Percentiles rank a stretch among this genome's conserved stretches.
phyloP scores from a whole-genome alignment of 1,284 basidiomycete species.

The Fomitopsis palustris region DNA sequence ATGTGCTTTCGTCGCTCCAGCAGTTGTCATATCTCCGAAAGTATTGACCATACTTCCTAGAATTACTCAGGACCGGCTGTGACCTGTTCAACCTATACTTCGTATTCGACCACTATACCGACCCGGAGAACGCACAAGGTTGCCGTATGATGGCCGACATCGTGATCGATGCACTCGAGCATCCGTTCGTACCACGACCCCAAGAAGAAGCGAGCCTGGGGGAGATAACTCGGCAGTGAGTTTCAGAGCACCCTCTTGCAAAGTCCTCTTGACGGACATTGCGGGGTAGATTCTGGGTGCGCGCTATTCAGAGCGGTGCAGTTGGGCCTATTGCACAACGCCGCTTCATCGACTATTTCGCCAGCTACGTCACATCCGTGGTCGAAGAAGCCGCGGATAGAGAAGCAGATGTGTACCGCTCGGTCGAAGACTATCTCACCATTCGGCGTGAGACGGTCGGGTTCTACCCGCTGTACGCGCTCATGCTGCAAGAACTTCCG shows the following conservation, averaged over 20 bases:
- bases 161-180: constrained; percentile 33
- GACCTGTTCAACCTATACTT: constrained; percentile 39
- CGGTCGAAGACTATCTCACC: constrained; percentile 30
- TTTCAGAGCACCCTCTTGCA: background rate
- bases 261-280: too few species aligned
- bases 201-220: constrained; percentile 26
- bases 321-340: constrained; percentile 13
- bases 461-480: constrained; percentile 29
- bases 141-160: constrained; percentile 24
- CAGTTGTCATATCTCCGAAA: too few species aligned
- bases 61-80: constrained; percentile 24
- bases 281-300: constrained; percentile 27
- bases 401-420: constrained; percentile 18
- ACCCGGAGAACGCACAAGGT: constrained; percentile 22
- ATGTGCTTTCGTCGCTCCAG: background rate
- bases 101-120: constrained; percentile 37
- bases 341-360: constrained; percentile 19
- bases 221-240: constrained; percentile 29
- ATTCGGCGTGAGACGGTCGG: constrained; percentile 31
- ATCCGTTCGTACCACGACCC: constrained; percentile 27
- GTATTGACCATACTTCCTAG: constrained; percentile 7
- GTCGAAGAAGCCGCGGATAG: constrained; percentile 28
- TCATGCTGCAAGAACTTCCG: constrained; percentile 29
- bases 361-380: constrained; percentile 28
- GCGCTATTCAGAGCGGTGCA: constrained; percentile 9